Conservation (phyloP, 2,329 filamentous ascomycete genomes). For the Colletotrichum sp. region DNA sequence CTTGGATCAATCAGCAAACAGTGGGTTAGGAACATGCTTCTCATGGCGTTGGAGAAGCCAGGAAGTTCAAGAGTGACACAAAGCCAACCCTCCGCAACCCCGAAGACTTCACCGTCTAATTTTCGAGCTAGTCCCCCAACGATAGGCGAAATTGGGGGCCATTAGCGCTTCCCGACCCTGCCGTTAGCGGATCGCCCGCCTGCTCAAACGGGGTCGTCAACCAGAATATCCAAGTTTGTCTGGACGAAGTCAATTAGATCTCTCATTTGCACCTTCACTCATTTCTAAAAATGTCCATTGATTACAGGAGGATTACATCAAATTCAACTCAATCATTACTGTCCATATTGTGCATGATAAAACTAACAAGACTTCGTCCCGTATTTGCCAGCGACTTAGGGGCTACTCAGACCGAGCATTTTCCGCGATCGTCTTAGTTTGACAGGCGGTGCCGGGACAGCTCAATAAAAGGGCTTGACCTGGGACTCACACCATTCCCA, state of each 20-base stretch:
- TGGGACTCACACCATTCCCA: not conserved
- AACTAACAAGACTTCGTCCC: not conserved
- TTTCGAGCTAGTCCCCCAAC: not conserved
- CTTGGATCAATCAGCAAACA: accelerated
- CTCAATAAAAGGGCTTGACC: not conserved
- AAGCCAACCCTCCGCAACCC: accelerated
- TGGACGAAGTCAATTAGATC: accelerated
- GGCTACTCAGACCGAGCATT: accelerated
- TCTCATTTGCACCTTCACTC: not conserved
- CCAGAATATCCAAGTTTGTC: accelerated
- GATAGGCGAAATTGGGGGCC: too few species aligned
- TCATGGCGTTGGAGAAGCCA: accelerated
- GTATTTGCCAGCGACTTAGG: not conserved
- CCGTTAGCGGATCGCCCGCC: not conserved
- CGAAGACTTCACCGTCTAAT: not conserved
- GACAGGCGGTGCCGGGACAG: accelerated
- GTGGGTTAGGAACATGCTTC: accelerated
- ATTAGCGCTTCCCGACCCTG: not conserved
- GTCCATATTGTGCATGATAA: not conserved
- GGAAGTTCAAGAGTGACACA: accelerated
- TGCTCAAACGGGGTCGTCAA: not conserved
- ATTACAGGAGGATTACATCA: accelerated
- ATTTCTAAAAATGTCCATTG: not conserved
- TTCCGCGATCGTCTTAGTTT: accelerated
- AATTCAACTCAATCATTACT: accelerated